phyloP scores from a whole-genome alignment of 2,329 filamentous ascomycete genomes.

The Tolypocladium paradoxum region DNA sequence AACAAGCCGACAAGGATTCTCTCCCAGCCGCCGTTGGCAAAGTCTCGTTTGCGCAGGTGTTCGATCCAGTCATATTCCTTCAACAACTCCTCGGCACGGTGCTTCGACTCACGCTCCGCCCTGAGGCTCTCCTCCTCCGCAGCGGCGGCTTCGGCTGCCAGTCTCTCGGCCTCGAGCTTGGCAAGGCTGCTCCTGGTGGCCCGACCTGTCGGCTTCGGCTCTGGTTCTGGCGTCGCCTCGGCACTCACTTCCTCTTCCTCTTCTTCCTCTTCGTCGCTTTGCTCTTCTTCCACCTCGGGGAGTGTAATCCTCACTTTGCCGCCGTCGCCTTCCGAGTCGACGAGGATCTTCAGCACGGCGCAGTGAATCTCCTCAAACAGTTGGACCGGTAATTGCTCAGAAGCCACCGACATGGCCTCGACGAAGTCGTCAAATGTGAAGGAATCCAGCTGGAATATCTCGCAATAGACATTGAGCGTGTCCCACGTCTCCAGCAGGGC shows the following conservation, averaged over 20 bases:
- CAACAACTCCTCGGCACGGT: constrained; percentile 69
- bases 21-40: constrained; percentile 84
- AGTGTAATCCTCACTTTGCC: constrained; percentile 72
- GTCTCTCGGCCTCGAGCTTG: constrained; percentile 63
- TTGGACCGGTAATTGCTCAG: constrained; percentile 65
- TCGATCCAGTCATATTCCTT: constrained; percentile 74
- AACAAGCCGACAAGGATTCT: constrained; percentile 78
- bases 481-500: constrained; percentile 87
- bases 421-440: constrained; percentile 97
- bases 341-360: constrained; percentile 75
- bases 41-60: constrained; percentile 70
- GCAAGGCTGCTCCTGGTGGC: constrained; percentile 80
- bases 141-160: constrained; percentile 49
- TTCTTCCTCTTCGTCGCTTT: constrained; percentile 55
- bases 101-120: constrained; percentile 39
- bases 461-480: constrained; percentile 94
- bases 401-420: constrained; percentile 72
- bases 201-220: constrained; percentile 54
- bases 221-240: constrained; percentile 57
- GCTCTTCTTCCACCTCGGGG: constrained; percentile 62
- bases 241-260: constrained; percentile 44
- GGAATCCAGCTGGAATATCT: constrained; percentile 86
- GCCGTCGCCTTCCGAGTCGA: constrained; percentile 62
- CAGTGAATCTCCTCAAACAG: constrained; percentile 88
- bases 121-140: constrained; percentile 38